phyloP scores from a whole-genome alignment of 2,329 filamentous ascomycete genomes.

The Hypoxylon sp. region DNA sequence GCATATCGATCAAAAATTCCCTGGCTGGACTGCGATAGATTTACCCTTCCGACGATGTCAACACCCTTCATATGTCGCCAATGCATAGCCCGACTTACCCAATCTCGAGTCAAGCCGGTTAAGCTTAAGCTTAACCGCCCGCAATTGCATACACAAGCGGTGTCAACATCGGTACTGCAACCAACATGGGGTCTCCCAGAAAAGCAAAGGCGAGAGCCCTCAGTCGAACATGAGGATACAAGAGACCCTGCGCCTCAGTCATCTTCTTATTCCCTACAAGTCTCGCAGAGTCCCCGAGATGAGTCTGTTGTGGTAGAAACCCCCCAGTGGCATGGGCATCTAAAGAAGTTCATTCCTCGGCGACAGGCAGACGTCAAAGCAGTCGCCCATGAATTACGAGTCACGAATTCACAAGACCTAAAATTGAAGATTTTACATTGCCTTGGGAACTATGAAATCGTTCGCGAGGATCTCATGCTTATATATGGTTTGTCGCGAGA shows the following conservation, averaged over 20 bases:
- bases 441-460: conserved; percentile 30
- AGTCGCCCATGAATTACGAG: conserved; percentile 5
- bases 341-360: conserved; percentile 28
- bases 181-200: conserved; percentile 26
- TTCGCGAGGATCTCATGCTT: conserved; percentile 41
- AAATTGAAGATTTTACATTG: conserved; percentile 47
- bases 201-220: conserved; percentile 1
- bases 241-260: background rate
- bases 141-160: conserved; percentile 41
- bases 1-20: conserved; percentile 20
- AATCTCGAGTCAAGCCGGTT: conserved; percentile 12
- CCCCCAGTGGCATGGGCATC: background rate
- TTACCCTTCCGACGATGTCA: conserved; percentile 46
- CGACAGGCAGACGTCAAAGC: background rate
- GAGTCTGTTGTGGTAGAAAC: conserved; percentile 7
- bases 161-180: conserved; percentile 13
- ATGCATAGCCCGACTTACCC: conserved; percentile 50
- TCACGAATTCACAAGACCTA: conserved; percentile 27
- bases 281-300: conserved; percentile 1
- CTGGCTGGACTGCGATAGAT: conserved; percentile 18
- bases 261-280: background rate
- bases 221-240: conserved; percentile 8
- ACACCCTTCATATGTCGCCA: conserved; percentile 52
- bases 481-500: conserved; percentile 44
- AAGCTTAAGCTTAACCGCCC: conserved; percentile 25